A percentile compares a stretch with the other conserved stretches of the same genome.
These are phyloP conservation scores for Fragaria nilgerrensis DNA, from an alignment of 306 rosid species.

Conservation along the genomic window DNA sequence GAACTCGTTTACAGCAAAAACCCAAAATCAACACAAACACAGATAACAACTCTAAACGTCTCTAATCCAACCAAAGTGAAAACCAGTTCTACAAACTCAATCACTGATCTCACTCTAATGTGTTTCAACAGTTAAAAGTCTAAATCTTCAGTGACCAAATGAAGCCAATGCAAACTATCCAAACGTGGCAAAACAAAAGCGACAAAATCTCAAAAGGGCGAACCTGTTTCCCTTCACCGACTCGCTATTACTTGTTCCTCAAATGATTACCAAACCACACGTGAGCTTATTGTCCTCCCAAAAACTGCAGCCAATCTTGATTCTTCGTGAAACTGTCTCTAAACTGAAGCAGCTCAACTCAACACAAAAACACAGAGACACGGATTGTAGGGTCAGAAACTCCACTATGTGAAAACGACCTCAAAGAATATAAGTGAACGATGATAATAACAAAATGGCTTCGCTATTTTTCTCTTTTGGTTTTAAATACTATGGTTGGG, in stretches of 20 bases:
- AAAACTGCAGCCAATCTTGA: slow-evolving; percentile 28
- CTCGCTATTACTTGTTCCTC: slow-evolving; percentile 13
- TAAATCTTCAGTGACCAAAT: slow-evolving; percentile 18
- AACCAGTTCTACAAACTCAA: neutral
- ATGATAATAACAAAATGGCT: neutral
- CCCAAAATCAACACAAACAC: slow-evolving; percentile 12
- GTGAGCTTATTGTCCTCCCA: neutral
- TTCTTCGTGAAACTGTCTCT: neutral
- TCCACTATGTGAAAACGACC: slow-evolving; percentile 41
- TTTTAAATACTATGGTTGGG: slow-evolving; percentile 5
- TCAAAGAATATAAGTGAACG: slow-evolving; percentile 1
- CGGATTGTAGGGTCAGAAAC: slow-evolving; percentile 55
- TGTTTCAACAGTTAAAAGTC: neutral
- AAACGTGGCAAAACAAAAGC: slow-evolving; percentile 7
- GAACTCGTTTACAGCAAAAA: slow-evolving; percentile 7
- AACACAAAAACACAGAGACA: slow-evolving; percentile 18
- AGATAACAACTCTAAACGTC: neutral
- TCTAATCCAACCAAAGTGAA: neutral
- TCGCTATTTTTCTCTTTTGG: neutral
- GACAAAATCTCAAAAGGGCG: slow-evolving; percentile 8
- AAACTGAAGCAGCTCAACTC: slow-evolving; percentile 17
- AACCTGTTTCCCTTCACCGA: slow-evolving; percentile 16
- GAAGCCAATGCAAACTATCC: neutral
- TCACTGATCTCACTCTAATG: neutral
- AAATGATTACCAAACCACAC: slow-evolving; percentile 6